Evolutionary conservation across 2,329 filamentous ascomycete genomes (phyloP), one percentile per base, ranked within the genome.

Genomic region (Curvularia spicifera): DNA sequence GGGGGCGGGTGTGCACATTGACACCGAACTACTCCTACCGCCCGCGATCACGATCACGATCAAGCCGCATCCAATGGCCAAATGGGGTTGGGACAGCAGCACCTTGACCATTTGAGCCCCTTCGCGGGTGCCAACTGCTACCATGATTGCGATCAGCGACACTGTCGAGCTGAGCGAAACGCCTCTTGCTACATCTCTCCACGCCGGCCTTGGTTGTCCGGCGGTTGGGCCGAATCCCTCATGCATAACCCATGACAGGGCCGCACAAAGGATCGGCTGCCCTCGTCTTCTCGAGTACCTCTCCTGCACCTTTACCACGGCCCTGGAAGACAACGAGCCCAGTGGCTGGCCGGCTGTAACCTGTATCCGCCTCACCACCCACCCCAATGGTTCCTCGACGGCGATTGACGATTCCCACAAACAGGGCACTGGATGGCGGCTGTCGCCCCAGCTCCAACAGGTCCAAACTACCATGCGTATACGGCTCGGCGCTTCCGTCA

Each of bases 221-320:
- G 33, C 33, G 33, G 33, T n/a, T 37, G 13, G 31, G 31, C 31
- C 31, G 28, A 9, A 8, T 33, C 31, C 10, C 31, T 33, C 31
- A 33, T 37, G 43, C 55, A 39, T 31, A 37, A 7, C 18, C 43
- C 52, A 46, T 51, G 60, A 56, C 35, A 47, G 12, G 22, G 12
- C 5, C 40, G 24, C 40, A 26, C 10, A 43, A 7, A 12, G 64
- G 65, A 69, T 70, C 68, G 69, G 60, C 69, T 65, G 70, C 33
- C 45, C 9, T 62, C 33, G 59, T 52, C 59, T 65, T 61, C 58
- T 63, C 24, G 42, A 12, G 24, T 22, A 44, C 44, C 44, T 29
- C 50, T 47, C 56, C 42, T 40, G 47, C 59, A 57, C 46, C 22
- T 44, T 55, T 54, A 53, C 63, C 57, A 51, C 46, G 37, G 42